These are phyloP conservation scores for Mycena epipterygia DNA, from an alignment of 768 basidiomycete species.

Conservation along the genomic window DNA sequence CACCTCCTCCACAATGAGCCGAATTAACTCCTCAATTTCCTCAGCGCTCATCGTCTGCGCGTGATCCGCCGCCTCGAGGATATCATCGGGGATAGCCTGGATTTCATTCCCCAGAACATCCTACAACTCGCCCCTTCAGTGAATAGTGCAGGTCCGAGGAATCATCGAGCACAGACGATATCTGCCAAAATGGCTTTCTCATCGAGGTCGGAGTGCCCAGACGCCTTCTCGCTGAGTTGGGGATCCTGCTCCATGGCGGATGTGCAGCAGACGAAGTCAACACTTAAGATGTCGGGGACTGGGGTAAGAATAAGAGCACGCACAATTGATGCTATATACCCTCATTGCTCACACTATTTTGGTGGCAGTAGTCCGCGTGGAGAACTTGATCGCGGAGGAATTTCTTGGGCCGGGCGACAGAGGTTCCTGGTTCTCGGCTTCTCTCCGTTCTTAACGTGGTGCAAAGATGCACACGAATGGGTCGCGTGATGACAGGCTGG, in stretches of 20 bases:
- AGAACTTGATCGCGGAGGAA: too few relatives aligned
- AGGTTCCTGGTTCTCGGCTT: too few relatives aligned
- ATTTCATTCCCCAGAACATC: conserved; percentile 17
- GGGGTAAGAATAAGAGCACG: too few relatives aligned
- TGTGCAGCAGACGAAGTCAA: neutral
- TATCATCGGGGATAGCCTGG: conserved; percentile 17
- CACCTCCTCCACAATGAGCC: conserved; percentile 26
- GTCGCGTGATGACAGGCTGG: too few relatives aligned
- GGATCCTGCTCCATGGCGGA: conserved; percentile 6
- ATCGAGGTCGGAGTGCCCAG: conserved; percentile 11
- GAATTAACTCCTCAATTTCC: conserved; percentile 30
- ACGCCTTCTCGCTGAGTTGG: neutral
- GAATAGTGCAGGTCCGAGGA: too few relatives aligned
- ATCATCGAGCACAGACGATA: neutral
- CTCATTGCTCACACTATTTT: too few relatives aligned
- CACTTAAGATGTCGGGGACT: neutral
- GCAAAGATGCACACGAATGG: too few relatives aligned
- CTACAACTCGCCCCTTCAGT: neutral
- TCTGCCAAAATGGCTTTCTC: conserved; percentile 6
- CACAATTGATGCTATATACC: too few relatives aligned
- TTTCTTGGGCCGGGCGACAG: too few relatives aligned
- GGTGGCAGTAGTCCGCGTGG: too few relatives aligned
- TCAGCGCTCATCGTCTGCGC: conserved; percentile 18
- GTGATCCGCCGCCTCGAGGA: conserved; percentile 25
- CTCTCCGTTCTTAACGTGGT: too few relatives aligned